Conservation (phyloP, 495 filamentous ascomycete species). For the Bacidia rubella region DNA sequence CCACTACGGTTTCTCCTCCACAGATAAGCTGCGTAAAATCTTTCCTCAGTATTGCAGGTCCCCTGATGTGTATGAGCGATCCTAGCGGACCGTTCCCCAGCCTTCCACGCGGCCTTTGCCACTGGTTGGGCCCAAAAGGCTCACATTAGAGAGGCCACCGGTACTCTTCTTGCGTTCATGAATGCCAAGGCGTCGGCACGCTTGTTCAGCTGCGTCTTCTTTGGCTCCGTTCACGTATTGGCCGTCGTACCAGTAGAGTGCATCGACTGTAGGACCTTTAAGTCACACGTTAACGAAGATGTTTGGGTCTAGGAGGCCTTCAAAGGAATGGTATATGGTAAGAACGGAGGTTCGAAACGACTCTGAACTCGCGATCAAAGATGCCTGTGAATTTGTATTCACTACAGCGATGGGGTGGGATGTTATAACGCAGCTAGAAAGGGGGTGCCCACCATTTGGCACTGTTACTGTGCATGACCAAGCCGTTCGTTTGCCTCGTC, state of each 20-base stretch:
- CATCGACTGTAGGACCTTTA: conserved; percentile 36
- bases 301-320: no score
- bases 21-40: no score
- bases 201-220: conserved; percentile 78
- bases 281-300: neutral
- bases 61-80: neutral
- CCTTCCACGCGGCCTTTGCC: conserved; percentile 4
- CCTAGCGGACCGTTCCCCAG: neutral
- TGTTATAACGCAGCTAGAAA: no score
- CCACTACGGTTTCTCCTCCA: no score
- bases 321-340: no score
- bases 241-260: conserved; percentile 86
- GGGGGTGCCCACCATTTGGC: conserved; percentile 5
- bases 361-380: no score
- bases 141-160: neutral
- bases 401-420: no score
- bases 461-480: conserved; percentile 63
- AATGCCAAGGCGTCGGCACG: conserved; percentile 16
- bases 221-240: conserved; percentile 73
- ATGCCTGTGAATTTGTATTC: no score
- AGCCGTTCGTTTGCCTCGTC: conserved; percentile 78
- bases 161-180: neutral
- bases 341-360: no score
- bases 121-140: neutral
- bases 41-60: no score